Evolutionary conservation across 805 yeast species (phyloP), one percentile per base, ranked within the genome.

Genomic region (Candida nanaspora): DNA sequence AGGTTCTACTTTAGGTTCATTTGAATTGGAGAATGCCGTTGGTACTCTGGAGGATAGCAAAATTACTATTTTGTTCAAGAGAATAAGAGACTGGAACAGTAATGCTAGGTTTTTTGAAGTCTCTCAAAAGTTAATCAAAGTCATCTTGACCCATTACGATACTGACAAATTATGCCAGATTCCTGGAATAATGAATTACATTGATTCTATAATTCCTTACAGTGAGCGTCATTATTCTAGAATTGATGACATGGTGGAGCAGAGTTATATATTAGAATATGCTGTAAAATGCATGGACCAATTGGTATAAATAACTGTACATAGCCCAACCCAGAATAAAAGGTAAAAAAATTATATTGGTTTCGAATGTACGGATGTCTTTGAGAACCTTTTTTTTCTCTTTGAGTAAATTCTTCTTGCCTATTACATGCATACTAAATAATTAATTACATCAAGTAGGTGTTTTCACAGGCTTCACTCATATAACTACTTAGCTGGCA

Each of bases 31-130:
- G 51, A 57, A 66, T 14, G 74, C 82, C 10, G 73, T 93, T 33
- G 65, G 72, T 4, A 58, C 61, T 11, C 69, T 93, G 41, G 73
- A 67, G 21, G 66, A 74, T 27, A 82, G 78, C 2, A 85, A 83
- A 52, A 61, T 89, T 20, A 50, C 72, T 33, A 56, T 67, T 11
- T 59, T 93, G 20, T 73, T 93, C 59, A 76, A 76, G 53, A 80
- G 95, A 52, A 70, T 89, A 18, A 76, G 97, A 51, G 95, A 87
- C 56, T 93, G 99, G 99, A 93, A 93, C 59, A 82, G 94, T 35
- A 91, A 87, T 59, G 83, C 86, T 40, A 78, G 79, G 53, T 80
- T 86, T 29, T 86, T 86, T 54, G 78, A 74, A 39, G 74, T 86
- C 41, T 85, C 96, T 11, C 98, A 91, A 62, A 79, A 78, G 43